Conservation (phyloP, 768 basidiomycete genomes). For the Asterophora lycoperdoides region DNA sequence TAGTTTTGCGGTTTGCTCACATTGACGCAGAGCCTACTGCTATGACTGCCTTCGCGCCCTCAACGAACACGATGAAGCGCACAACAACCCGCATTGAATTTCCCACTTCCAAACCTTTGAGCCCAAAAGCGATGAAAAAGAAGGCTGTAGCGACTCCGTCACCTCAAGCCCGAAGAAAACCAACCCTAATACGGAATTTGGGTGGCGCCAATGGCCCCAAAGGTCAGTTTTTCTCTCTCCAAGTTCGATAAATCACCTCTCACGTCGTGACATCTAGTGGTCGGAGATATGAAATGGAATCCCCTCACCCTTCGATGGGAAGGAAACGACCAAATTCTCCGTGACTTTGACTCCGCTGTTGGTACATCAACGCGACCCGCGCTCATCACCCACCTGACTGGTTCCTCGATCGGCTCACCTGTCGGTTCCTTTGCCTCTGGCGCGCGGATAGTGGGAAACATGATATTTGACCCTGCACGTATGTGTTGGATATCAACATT, state of each 20-base stretch:
- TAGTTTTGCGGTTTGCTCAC: neutral
- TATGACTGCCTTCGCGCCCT: constrained; percentile 30
- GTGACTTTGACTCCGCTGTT: constrained; percentile 84
- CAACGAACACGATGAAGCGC: constrained; percentile 54
- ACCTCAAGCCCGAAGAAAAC: constrained; percentile 60
- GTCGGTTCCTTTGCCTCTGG: constrained; percentile 70
- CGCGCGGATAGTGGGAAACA: constrained; percentile 91
- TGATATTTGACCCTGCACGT: constrained; percentile 91
- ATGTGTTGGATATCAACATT: constrained; percentile 95
- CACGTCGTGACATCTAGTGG: constrained; percentile 44
- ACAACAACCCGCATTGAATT: constrained; percentile 54
- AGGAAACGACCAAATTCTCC: constrained; percentile 89
- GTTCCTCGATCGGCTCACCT: constrained; percentile 81
- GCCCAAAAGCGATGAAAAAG: constrained; percentile 39
- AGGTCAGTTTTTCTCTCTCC: constrained; percentile 44
- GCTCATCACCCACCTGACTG: constrained; percentile 90
- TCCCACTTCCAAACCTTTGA: constrained; percentile 31
- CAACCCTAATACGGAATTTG: constrained; percentile 84
- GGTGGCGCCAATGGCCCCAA: constrained; percentile 65
- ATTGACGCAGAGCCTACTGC: constrained; percentile 18
- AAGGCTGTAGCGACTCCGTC: constrained; percentile 45
- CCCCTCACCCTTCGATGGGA: constrained; percentile 89
- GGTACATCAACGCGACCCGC: constrained; percentile 88
- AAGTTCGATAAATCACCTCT: neutral
- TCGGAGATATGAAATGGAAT: constrained; percentile 98